phyloP scores from a whole-genome alignment of 495 filamentous ascomycete genomes.

The Cercophora sp. region DNA sequence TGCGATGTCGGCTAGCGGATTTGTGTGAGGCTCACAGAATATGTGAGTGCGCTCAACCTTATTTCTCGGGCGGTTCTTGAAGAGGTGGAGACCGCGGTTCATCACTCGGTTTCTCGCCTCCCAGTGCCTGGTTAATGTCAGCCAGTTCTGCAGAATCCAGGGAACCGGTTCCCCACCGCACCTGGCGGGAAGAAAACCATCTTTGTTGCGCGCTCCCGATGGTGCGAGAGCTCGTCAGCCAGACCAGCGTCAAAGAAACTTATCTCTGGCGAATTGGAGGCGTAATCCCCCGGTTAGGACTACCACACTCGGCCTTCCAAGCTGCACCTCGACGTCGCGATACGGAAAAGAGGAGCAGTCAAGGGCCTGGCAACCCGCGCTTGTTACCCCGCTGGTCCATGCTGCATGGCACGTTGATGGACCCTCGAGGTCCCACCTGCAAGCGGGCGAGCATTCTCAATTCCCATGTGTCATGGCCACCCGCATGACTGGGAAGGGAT shows the following conservation, averaged over 20 bases:
- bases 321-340: neutral
- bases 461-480: conserved; percentile 26
- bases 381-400: conserved; percentile 12
- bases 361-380: conserved; percentile 1
- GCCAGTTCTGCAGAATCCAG: neutral
- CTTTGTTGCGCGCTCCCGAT: neutral
- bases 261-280: conserved; percentile 15
- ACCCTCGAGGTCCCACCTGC: neutral
- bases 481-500: conserved; percentile 13
- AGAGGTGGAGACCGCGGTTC: too few relatives aligned
- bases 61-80: too few relatives aligned
- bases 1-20: too few relatives aligned
- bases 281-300: neutral
- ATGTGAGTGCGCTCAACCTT: too few relatives aligned
- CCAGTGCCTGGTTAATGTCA: too few relatives aligned
- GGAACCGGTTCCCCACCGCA: too few relatives aligned
- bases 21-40: too few relatives aligned
- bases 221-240: conserved; percentile 14
- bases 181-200: neutral
- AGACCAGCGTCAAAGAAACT: neutral
- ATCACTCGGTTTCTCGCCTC: too few relatives aligned
- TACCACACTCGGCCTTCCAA: neutral
- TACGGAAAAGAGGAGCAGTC: neutral
- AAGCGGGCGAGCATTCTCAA: conserved; percentile 3
- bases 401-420: too few relatives aligned